These are phyloP conservation scores for Arthroderma uncinatum DNA, from an alignment of 2,329 filamentous ascomycete genomes.

Conservation along the genomic window DNA sequence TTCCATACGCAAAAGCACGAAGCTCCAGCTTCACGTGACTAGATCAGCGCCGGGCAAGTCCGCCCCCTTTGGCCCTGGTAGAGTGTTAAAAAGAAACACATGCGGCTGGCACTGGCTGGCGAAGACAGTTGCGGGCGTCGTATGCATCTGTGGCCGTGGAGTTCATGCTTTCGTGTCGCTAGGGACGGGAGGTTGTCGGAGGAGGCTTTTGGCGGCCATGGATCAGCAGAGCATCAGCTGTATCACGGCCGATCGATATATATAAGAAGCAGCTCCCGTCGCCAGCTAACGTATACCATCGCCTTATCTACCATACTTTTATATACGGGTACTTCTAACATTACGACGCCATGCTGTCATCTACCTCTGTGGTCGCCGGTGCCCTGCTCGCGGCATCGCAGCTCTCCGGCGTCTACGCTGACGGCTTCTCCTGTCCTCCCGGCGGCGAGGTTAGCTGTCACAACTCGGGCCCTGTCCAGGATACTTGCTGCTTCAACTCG, in stretches of 20 bases:
- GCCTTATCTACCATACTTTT: neutral
- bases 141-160: neutral
- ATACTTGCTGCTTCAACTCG: constrained; percentile 49
- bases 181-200: too few species aligned
- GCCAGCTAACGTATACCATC: neutral
- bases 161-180: too few species aligned
- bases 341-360: too few species aligned
- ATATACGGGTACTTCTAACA: too few species aligned
- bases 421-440: constrained; percentile 22
- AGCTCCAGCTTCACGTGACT: neutral
- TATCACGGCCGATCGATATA: too few species aligned
- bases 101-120: neutral
- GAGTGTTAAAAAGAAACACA: neutral
- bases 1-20: too few species aligned
- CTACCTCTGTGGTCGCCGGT: neutral
- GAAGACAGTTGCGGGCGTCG: neutral
- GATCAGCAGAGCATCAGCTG: too few species aligned
- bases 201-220: too few species aligned
- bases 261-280: too few species aligned
- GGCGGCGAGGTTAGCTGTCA: constrained; percentile 44
- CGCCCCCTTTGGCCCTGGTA: neutral
- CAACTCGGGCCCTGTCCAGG: constrained; percentile 38
- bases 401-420: neutral
- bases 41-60: neutral
- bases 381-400: neutral